These are phyloP conservation scores for Skeletonema marinoi DNA, from an alignment of 108 stramenopile species.

Conservation along the genomic window DNA sequence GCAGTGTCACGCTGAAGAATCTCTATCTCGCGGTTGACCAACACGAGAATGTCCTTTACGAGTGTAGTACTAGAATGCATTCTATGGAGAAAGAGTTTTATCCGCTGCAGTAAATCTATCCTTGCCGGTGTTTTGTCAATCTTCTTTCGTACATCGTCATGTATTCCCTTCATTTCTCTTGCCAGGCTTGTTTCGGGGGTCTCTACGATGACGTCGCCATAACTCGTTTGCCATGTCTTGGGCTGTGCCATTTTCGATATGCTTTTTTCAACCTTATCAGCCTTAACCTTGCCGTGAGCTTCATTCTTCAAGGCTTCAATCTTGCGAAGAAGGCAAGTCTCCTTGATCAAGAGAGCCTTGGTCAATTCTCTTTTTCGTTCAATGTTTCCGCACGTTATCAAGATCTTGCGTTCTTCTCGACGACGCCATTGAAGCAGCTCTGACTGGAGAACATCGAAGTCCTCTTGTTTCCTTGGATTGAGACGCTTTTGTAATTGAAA, in stretches of 20 bases:
- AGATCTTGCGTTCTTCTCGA: slow-evolving; percentile 37
- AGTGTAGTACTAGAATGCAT: slow-evolving; percentile 9
- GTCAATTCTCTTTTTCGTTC: slow-evolving; percentile 24
- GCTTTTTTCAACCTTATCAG: slow-evolving; percentile 6
- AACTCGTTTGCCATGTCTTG: slow-evolving; percentile 20
- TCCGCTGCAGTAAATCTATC: slow-evolving; percentile 17
- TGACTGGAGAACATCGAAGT: slow-evolving; percentile 27
- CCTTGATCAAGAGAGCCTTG: slow-evolving; percentile 10
- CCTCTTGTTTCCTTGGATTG: slow-evolving; percentile 26
- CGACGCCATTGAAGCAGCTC: slow-evolving; percentile 38
- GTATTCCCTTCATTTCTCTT: slow-evolving; percentile 29
- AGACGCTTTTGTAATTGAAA: slow-evolving; percentile 24
- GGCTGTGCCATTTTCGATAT: slow-evolving; percentile 16
- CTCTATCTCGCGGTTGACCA: slow-evolving; percentile 39
- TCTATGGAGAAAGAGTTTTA: slow-evolving; percentile 21
- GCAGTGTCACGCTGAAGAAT: slow-evolving; percentile 24
- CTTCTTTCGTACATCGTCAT: slow-evolving; percentile 16
- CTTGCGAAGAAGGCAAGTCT: slow-evolving; percentile 30
- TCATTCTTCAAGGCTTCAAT: slow-evolving; percentile 23
- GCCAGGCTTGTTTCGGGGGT: slow-evolving; percentile 29
- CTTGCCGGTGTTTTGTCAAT: slow-evolving; percentile 21
- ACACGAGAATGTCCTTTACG: slow-evolving; percentile 22
- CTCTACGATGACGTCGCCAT: slow-evolving; percentile 26
- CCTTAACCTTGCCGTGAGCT: slow-evolving; percentile 7
- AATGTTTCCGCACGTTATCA: neutral